A percentile compares a stretch with the other conserved stretches of the same genome.
These are phyloP conservation scores for Phytophthora niederhauseri DNA, from an alignment of 352 stramenopile species.

Conservation along the genomic window DNA sequence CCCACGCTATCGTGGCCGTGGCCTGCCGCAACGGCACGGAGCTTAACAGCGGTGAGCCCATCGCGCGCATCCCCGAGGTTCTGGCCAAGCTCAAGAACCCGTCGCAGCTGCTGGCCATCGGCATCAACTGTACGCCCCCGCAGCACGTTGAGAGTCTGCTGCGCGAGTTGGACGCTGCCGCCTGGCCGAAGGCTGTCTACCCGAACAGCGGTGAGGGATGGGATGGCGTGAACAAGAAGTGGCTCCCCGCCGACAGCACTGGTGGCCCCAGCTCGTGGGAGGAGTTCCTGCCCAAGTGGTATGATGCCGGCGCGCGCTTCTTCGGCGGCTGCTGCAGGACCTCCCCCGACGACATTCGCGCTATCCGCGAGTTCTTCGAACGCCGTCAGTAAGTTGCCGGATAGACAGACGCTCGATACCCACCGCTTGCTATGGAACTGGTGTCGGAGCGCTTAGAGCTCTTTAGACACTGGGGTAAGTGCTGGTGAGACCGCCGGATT, in stretches of 20 bases:
- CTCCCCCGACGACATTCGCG: conserved; percentile 67
- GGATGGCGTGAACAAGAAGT: conserved; percentile 75
- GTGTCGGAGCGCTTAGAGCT: conserved; percentile 3
- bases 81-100: conserved; percentile 57
- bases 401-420: conserved; percentile 21
- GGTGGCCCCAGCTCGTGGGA: conserved; percentile 58
- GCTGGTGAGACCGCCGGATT: conserved; percentile 36
- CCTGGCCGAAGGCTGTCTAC: conserved; percentile 72
- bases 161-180: conserved; percentile 41
- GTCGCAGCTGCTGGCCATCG: conserved; percentile 70
- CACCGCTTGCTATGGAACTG: conserved; percentile 27
- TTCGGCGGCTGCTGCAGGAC: conserved; percentile 89
- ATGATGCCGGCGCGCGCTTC: conserved; percentile 68
- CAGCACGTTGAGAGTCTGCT: conserved; percentile 74
- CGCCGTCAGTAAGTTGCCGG: conserved; percentile 24
- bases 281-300: conserved; percentile 66
- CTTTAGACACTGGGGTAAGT: conserved; percentile 13
- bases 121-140: conserved; percentile 88
- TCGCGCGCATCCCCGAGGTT: conserved; percentile 48
- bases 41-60: conserved; percentile 72
- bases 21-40: conserved; percentile 63
- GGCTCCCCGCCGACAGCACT: conserved; percentile 53
- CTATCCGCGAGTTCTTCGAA: conserved; percentile 63
- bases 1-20: conserved; percentile 67
- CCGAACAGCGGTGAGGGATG: conserved; percentile 88